Evolutionary conservation across 1,284 basidiomycete species (phyloP).

Genomic region (Meira nashicola): DNA sequence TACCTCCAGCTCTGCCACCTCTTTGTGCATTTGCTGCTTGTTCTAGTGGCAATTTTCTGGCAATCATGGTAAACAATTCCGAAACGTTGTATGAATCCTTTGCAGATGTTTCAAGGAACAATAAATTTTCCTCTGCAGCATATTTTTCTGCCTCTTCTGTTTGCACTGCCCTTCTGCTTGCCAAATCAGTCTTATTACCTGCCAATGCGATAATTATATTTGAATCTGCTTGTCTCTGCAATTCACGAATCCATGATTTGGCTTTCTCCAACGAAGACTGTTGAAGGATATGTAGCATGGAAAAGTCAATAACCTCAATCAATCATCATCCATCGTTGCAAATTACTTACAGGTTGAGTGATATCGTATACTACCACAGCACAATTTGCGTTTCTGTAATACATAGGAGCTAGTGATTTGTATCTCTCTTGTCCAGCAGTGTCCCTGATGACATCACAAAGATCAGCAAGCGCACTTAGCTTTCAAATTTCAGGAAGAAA

Average conservation of each 20-base stretch:
- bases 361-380: conserved; percentile 52
- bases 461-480: background rate
- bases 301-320: background rate
- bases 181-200: conserved; percentile 88
- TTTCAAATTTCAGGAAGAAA: background rate
- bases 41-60: conserved; percentile 47
- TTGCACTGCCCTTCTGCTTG: conserved; percentile 55
- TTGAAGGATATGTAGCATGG: background rate
- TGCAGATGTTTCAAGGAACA: conserved; percentile 94
- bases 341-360: conserved; percentile 30
- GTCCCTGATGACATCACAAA: conserved; percentile 21
- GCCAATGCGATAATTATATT: conserved; percentile 78
- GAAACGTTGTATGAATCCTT: conserved; percentile 86
- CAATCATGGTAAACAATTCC: conserved; percentile 59
- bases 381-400: conserved; percentile 53
- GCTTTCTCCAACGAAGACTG: conserved; percentile 78
- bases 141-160: conserved; percentile 70
- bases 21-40: conserved; percentile 32
- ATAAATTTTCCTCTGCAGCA: conserved; percentile 85
- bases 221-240: conserved; percentile 94
- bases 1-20: conserved; percentile 19
- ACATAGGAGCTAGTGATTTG: conserved; percentile 52
- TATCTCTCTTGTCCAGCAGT: conserved; percentile 89
- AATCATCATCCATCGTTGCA: background rate
- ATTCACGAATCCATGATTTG: conserved; percentile 89